Base-by-base conservation (phyloP, 345 rosid species). In the Pseudoturritis turrita region DNA sequence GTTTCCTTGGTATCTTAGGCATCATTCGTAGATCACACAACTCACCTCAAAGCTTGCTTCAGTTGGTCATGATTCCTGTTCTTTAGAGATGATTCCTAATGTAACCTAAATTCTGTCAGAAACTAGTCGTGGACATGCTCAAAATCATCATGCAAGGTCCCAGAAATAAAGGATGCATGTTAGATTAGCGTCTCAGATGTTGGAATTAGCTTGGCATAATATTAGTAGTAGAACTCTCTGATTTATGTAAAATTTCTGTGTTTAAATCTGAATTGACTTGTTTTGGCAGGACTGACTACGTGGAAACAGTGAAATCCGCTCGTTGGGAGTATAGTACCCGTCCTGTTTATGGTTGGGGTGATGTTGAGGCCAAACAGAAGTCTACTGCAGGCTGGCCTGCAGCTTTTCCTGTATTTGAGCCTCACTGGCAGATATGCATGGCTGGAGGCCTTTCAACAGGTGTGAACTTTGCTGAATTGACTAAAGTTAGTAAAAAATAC, bases 391-490 rank as follows among this genome's bases (percentile, higher is more conserved):
- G 98, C 59, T 94, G 98, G 98, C 89, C 83, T 70, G 98, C 98
- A 18, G 98, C 88, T 70, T 86, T 94, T 78, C 97, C 98, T 64
- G 87, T 94, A 60, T 94, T 94, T 67, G 98, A 94, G 85, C 98
- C 98, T 65, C 98, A 94, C 62, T 94, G 98, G 98, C 98, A 94
- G 86, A 74, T 89, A 72, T 91, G 98, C 89, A 87, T 94, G 97
- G 98, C 95, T 4, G 90, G 90, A 62, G 97, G 98, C 72, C 97
- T 94, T 71, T 94, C 98, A 79, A 94, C 97, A 76, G 98, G 98
- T 80, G 61, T 40, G 69, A 51, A 1, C 18, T 55, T 70, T 7
- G 39, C 46, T 46, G 39, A 14, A 53, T 28, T 31, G 6, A 21
- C 67, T 29, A 15, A 37, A 45, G 8, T 44, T 25, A 12, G 23